Evolutionary conservation across 345 rosid species (phyloP), one percentile per base, ranked within the genome.

Genomic region (Populus alba): DNA sequence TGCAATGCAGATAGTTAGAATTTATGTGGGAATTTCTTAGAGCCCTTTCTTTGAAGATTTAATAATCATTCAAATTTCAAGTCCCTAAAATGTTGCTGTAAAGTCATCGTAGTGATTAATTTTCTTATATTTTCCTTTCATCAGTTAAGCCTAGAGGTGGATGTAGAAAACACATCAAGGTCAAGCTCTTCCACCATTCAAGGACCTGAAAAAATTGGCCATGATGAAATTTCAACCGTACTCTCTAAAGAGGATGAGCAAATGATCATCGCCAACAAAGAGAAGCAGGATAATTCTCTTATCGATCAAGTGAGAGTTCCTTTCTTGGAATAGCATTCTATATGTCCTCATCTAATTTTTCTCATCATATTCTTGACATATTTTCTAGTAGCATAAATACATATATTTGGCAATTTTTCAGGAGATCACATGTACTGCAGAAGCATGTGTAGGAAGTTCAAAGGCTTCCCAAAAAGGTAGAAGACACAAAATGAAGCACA

Each of bases 121-220:
- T 29, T 33, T 72, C 23, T 53, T 18, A 23, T 22, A 22, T 10
- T 35, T n/a, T 8, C 45, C 25, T 22, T 38, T 13, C 75, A 84
- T 13, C 78, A 81, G 82, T 43, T 81, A 68, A 68, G 80, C 71
- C 29, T 72, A 27, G 86, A 78, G 66, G 72, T 81, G 16, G 78
- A 78, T 45, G 77, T 61, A 15, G 76, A 55, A 37, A 51, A 75
- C 37, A 75, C 74, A 27, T 84, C 72, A 1, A 81, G 77, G 68
- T 80, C 86, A 37, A 66, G 79, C 81, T 78, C 74, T 62, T 80
- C 83, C 1, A 38, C 47, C 71, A n/a, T 68, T 35, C n/a, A 17
- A 20, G 71, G 25, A 22, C 49, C 49, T 15, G 71, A 35, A 68
- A n/a, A 68, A 35, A 38, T 7, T 8, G 17, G 25, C 20, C n/a